A percentile compares a stretch with the other conserved stretches of the same genome.
These are phyloP conservation scores for Tylopilus plumbeoviolaceoides DNA, from an alignment of 768 basidiomycete genomes.

Conservation along the genomic window DNA sequence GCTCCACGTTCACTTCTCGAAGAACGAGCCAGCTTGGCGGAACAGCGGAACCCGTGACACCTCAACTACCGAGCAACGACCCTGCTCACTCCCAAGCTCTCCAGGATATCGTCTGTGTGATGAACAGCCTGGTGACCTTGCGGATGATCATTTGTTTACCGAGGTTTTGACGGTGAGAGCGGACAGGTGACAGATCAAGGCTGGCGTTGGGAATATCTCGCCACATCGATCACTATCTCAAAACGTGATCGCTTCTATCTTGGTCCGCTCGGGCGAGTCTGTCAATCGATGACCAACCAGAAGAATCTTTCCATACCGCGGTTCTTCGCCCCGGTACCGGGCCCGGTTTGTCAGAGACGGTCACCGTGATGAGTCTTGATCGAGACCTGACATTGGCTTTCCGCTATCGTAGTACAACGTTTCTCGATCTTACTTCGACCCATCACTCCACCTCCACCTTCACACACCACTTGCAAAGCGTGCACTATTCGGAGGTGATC, in stretches of 20 bases:
- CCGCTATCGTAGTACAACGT: background rate
- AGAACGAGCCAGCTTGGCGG: background rate
- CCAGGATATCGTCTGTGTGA: background rate
- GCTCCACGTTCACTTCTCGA: conserved; percentile 3
- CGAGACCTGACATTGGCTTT: background rate
- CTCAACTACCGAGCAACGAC: background rate
- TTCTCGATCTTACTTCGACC: background rate
- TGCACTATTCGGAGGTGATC: conserved; percentile 3
- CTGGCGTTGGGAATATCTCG: conserved; percentile 7
- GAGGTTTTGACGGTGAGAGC: conserved; percentile 9
- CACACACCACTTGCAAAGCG: background rate
- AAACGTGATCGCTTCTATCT: conserved; percentile 10
- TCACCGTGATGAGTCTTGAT: conserved; percentile 6
- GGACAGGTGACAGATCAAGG: conserved; percentile 7
- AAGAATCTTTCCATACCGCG: conserved; percentile 8
- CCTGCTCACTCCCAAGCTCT: background rate
- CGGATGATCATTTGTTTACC: conserved; percentile 4
- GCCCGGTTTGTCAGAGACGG: conserved; percentile 8
- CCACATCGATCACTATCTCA: conserved; percentile 10
- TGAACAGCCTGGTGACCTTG: conserved; percentile 3
- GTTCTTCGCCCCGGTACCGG: conserved; percentile 20
- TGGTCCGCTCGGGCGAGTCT: conserved; percentile 3
- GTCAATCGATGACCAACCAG: conserved; percentile 2
- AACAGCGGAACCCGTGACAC: conserved; percentile 3
- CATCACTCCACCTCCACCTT: background rate